These are phyloP conservation scores for Lotus japonicus DNA, from an alignment of 306 rosid species.

Conservation along the genomic window DNA sequence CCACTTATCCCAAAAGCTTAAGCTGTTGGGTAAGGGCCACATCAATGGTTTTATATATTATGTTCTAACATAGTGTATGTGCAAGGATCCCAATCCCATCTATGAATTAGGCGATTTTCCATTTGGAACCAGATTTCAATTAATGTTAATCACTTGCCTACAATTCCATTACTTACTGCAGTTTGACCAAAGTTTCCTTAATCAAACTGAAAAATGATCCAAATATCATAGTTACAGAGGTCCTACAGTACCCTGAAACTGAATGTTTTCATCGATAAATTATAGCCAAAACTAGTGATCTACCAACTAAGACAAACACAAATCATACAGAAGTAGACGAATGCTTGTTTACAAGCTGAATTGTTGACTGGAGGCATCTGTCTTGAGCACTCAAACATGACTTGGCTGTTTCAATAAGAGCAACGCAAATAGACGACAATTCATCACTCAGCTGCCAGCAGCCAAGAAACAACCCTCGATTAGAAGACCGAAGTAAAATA, in stretches of 20 bases:
- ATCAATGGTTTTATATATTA: too few species aligned
- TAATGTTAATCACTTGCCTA: neutral
- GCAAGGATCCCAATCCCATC: neutral
- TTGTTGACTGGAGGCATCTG: conserved; percentile 54
- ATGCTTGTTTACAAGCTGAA: conserved; percentile 40
- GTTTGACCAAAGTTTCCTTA: neutral
- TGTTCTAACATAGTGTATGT: too few species aligned
- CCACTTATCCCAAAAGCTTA: too few species aligned
- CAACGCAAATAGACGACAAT: conserved; percentile 45
- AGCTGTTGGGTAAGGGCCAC: too few species aligned
- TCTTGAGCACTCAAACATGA: conserved; percentile 51
- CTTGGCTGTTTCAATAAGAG: conserved; percentile 64
- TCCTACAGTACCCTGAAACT: neutral
- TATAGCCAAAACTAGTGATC: neutral
- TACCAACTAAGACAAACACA: conserved; percentile 2
- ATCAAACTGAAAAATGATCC: neutral
- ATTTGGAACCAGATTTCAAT: neutral
- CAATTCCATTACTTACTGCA: neutral
- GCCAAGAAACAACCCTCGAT: neutral
- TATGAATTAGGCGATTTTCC: neutral
- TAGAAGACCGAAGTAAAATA: conserved; percentile 4
- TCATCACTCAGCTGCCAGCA: conserved; percentile 47
- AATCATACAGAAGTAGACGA: conserved; percentile 21
- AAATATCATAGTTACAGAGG: neutral
- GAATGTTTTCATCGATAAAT: neutral